These are phyloP conservation scores for Fusarium sp. DNA, from an alignment of 2,329 filamentous ascomycete species.

Conservation along the genomic window DNA sequence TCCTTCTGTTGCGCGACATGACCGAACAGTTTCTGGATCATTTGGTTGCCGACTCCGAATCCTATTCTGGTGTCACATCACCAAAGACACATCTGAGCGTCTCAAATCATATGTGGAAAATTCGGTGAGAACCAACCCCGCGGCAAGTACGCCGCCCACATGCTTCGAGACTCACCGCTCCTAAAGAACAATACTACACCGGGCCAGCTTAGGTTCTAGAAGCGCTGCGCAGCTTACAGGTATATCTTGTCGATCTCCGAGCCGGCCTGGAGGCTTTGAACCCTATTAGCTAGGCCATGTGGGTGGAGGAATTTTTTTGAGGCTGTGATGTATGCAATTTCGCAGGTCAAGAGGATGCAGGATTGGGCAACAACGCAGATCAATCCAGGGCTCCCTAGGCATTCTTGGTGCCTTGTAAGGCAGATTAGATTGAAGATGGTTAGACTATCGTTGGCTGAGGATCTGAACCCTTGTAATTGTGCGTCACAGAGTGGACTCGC, in stretches of 20 bases:
- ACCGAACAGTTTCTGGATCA: not conserved
- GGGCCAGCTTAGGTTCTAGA: not conserved
- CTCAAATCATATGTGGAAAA: not conserved
- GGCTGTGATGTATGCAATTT: not conserved
- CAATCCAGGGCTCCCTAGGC: not conserved
- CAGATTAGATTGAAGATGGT: not conserved
- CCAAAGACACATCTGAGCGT: not conserved
- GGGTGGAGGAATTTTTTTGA: not conserved
- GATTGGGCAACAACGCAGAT: conserved; percentile 1
- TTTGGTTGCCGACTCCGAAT: not conserved
- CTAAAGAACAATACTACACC: rapidly evolving
- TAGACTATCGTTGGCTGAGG: too few relatives aligned
- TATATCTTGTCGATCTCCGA: rapidly evolving
- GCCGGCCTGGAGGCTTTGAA: not conserved
- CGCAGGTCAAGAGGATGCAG: conserved; percentile 7
- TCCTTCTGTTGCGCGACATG: not conserved
- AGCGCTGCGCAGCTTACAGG: not conserved
- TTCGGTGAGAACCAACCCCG: not conserved
- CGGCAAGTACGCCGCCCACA: not conserved
- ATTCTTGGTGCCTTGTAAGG: not conserved
- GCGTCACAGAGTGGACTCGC: not conserved
- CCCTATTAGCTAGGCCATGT: not conserved
- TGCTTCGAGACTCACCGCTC: not conserved
- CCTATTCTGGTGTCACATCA: not conserved
- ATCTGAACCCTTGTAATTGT: too few relatives aligned